These are phyloP conservation scores for Sarocladium oryzae DNA, from an alignment of 2,329 filamentous ascomycete species.

Conservation along the genomic window DNA sequence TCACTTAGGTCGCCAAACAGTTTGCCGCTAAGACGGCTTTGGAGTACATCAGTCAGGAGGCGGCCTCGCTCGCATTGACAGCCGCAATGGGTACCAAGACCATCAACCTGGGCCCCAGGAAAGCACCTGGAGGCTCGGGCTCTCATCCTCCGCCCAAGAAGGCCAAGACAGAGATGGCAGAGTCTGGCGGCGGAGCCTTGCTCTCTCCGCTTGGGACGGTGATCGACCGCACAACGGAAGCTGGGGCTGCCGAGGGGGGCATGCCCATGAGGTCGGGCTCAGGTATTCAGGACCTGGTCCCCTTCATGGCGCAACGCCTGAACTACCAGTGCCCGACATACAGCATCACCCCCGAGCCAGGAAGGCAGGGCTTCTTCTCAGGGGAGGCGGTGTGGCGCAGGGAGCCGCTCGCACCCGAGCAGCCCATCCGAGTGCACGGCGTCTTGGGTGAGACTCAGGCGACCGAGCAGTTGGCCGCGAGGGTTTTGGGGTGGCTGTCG, in stretches of 20 bases:
- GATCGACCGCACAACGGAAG: background rate
- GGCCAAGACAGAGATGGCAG: slow-evolving; percentile 14
- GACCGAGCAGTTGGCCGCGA: slow-evolving; percentile 32
- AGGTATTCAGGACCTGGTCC: slow-evolving; percentile 11
- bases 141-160: slow-evolving; percentile 8
- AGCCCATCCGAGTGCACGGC: slow-evolving; percentile 26
- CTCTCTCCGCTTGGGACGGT: too few relatives aligned
- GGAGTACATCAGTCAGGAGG: slow-evolving; percentile 29
- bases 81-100: background rate
- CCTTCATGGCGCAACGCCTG: slow-evolving; percentile 19
- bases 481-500: slow-evolving; percentile 31
- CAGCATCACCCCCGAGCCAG: slow-evolving; percentile 16
- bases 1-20: slow-evolving; percentile 42
- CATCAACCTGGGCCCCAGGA: background rate
- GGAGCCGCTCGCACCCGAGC: slow-evolving; percentile 22
- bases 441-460: slow-evolving; percentile 28
- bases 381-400: slow-evolving; percentile 29
- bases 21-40: slow-evolving; percentile 45
- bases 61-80: background rate
- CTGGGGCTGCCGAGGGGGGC: too few relatives aligned
- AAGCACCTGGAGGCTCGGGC: background rate
- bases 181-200: background rate
- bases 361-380: slow-evolving; percentile 23
- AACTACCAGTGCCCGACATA: slow-evolving; percentile 28
- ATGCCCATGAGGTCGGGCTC: too few relatives aligned